Percentiles rank a stretch among this genome's conserved stretches.
phyloP scores from a whole-genome alignment of 208 protist species.

The Trypanosoma theileri region DNA sequence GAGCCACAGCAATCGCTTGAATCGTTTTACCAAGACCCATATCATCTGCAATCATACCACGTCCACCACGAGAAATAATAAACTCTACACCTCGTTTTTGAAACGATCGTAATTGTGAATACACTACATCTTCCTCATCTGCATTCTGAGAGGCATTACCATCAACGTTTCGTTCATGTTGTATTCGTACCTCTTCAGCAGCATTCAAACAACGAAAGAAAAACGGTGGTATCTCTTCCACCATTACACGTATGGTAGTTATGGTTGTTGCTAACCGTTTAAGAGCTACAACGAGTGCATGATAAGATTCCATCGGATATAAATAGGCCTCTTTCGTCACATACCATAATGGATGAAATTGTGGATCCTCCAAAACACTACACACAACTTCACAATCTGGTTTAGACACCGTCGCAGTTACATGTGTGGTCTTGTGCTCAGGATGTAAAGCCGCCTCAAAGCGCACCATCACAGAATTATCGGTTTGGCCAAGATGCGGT shows the following conservation, averaged over 20 bases:
- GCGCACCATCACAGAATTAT: slow-evolving; percentile 49
- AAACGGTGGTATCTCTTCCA: slow-evolving; percentile 78
- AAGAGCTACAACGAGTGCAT: slow-evolving; percentile 40
- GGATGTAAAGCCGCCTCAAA: slow-evolving; percentile 78
- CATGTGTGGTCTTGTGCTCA: slow-evolving; percentile 24
- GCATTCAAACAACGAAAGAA: slow-evolving; percentile 75
- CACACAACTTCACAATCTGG: slow-evolving; percentile 24
- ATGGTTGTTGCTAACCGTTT: slow-evolving; percentile 12
- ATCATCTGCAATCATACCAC: slow-evolving; percentile 94
- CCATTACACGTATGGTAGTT: slow-evolving; percentile 21
- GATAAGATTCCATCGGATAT: slow-evolving; percentile 66
- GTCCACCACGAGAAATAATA: slow-evolving; percentile 70
- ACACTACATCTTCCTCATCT: slow-evolving; percentile 67
- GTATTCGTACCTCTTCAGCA: slow-evolving; percentile 33
- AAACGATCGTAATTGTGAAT: slow-evolving; percentile 71
- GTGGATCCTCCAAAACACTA: slow-evolving; percentile 42
- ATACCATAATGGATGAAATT: slow-evolving; percentile 61
- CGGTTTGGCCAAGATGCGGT: slow-evolving; percentile 25
- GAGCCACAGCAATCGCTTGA: slow-evolving; percentile 92
- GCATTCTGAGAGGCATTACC: slow-evolving; percentile 27
- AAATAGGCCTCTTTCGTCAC: slow-evolving; percentile 52
- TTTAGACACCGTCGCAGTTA: slow-evolving; percentile 35
- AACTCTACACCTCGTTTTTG: slow-evolving; percentile 83
- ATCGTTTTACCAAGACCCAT: slow-evolving; percentile 98
- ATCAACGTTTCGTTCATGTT: slow-evolving; percentile 44